Evolutionary conservation across 2,329 filamentous ascomycete species (phyloP), one percentile per base, ranked within the genome.

Genomic region (Leptodontidium sp.): DNA sequence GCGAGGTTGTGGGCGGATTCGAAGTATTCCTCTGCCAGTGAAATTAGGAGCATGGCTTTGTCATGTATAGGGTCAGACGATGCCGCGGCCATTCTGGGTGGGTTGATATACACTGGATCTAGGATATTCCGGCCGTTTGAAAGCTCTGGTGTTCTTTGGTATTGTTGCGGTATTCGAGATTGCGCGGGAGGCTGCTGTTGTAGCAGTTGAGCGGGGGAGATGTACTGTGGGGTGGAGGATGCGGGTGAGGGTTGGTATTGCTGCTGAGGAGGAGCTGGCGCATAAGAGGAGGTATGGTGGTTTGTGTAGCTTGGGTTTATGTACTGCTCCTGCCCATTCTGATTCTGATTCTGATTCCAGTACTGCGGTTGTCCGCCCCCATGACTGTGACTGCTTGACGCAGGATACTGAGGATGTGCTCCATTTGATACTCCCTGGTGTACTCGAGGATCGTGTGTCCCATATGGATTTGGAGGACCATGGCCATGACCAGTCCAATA

Each of bases 11-110:
- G 87, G 17, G 92, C 92, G 64, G 88, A 89, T 32, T 82, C 81
- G 64, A 94, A 88, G 74, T 92, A 93, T 72, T 95, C 91, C 74
- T 95, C 91, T 2, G 91, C 91, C 15, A 93, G 84, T n/a, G 86
- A 87, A 8, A 93, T 82, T 67, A 94, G 82, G 9, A 94, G 72
- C 55, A 66, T 73, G 12, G 73, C 70, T 26, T 64, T 69, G 61
- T 78, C 74, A 12, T 70, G 66, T 47, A 68, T 64, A 1, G 68
- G 61, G 17, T 65, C 67, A 21, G 59, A 49, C 17, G 59, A 45
- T 40, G 58, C 40, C 12, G 65, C 58, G 3, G 65, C 43, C 38
- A 72, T 70, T 66, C 65, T 66, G 29, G 65, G 29, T 12, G 67
- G 43, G 47, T 52, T 53, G 9, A 43, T 66, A 35, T 68, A 64